These are phyloP conservation scores for Pyrenophora seminiperda DNA, from an alignment of 2,329 filamentous ascomycete species.

Conservation along the genomic window DNA sequence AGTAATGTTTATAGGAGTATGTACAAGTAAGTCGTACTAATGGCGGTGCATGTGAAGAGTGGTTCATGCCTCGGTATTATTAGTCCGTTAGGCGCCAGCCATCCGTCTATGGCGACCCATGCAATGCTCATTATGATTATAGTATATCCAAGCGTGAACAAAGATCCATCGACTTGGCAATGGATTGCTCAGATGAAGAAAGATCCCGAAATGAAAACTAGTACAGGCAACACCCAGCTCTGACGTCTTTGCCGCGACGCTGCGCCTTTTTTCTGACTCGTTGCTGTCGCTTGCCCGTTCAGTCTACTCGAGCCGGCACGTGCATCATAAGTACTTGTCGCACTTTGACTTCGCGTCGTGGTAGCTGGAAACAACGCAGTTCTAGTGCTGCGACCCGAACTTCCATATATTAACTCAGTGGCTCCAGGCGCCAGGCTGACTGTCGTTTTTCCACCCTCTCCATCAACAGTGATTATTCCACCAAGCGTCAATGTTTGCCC, in stretches of 20 bases:
- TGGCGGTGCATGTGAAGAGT: not conserved
- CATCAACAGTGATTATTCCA: slow-evolving; percentile 39
- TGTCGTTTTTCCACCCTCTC: slow-evolving; percentile 25
- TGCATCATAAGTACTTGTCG: slow-evolving; percentile 14
- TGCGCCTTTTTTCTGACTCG: slow-evolving; percentile 8
- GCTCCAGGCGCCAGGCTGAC: slow-evolving; percentile 45
- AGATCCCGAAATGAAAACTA: not conserved
- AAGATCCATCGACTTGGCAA: not conserved
- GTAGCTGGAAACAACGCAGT: slow-evolving; percentile 49
- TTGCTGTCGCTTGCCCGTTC: slow-evolving; percentile 16
- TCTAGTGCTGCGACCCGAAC: slow-evolving; percentile 37
- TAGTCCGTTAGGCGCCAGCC: too few species aligned
- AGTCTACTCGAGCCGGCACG: slow-evolving; percentile 22
- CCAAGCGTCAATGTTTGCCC: slow-evolving; percentile 49
- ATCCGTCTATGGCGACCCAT: not conserved
- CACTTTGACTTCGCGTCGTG: slow-evolving; percentile 26
- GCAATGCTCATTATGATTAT: slow-evolving; percentile 1
- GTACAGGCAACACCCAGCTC: not conserved
- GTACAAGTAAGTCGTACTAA: not conserved
- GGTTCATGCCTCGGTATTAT: too few species aligned
- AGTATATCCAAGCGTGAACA: not conserved
- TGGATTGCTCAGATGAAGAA: not conserved
- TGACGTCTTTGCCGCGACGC: not conserved
- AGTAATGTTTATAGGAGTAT: not conserved
- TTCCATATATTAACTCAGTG: slow-evolving; percentile 46